Base-by-base conservation (phyloP, 225 moss, liverwort and hornwort genomes). In the Pseudisothecium myosuroides region DNA sequence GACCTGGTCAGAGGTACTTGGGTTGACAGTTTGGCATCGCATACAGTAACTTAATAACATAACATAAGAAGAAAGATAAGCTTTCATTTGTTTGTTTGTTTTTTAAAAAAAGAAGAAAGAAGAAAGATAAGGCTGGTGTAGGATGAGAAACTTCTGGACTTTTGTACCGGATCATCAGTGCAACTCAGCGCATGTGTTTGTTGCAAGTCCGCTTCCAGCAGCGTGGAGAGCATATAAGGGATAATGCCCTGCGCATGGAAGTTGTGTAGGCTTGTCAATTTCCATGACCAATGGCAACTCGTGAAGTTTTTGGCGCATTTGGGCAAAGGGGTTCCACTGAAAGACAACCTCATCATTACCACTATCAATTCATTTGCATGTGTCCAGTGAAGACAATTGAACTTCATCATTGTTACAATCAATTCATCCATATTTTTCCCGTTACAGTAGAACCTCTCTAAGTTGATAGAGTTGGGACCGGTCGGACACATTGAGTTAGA, bases 221-320 rank as follows among this genome's bases (percentile, higher is more conserved):
- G 4, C 7, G n/a, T 7, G 0, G 5, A 32, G 8, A 29, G 62
- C 32, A 17, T n/a, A 37, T 67, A 45, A 45, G 45, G 45, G 6
- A 45, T 45, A 21, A 18, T 67, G 22, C 11, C 22, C 2, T 11
- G 2, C 2, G 6, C 12, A 28, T 75, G 11, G 32, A 2, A 31
- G 75, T 50, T 32, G 1, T 34, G 12, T 52, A 34, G 21, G 34
- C 7, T 50, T 76, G 34, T 8, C 14, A 52, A 34, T 52, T 52
- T 2, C 1, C 9, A 14, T 36, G 36, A 36, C 8, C 50, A 76
- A 52, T 54, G 8, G 3, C 0, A 52, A 52, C 22, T 21, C 4
- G 0, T 0, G 1, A 34, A 32, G 34, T 0, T 0, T 19, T 0
- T 6, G 6, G 29, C 0, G 11, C 45, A 10, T 3, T 26, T 45